Base-by-base conservation (phyloP, 768 basidiomycete species). In the Mycena floridula region DNA sequence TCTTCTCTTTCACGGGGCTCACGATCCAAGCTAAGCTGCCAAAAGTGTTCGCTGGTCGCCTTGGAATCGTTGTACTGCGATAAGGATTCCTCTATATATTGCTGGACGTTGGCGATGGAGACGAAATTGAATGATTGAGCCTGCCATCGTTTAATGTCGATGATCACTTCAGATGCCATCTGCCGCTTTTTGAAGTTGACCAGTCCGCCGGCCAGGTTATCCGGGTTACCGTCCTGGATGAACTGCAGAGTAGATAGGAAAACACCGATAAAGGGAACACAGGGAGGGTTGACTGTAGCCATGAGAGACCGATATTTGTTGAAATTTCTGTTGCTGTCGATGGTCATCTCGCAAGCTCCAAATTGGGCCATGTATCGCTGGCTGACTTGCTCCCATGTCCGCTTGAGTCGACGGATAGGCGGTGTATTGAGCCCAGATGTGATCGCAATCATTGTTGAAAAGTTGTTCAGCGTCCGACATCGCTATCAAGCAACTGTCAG, bases 231-330 rank as follows among this genome's bases (percentile, higher is more conserved):
- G 54, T 97, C 96, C 64, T 96, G 91, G 59, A 96, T 95, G 64
- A 98, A 97, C n/a, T 93, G 94, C 49, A 98, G 71, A 6, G 88
- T 90, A 5, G 95, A 94, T 22, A 99, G 78, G 70, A 95, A 97
- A 44, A 97, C 88, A 94, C 95, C 95, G 45, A 98, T 85, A 66
- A 97, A 98, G 6, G 95, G 95, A 0, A 98, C 92, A 61, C 94
- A 96, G 44, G 95, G 95, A 1, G 93, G 91, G 18, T 85, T 79
- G 26, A 94, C 83, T 26, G 72, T 77, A 13, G 88, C 84, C 54
- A 98, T 79, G 37, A 84, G 77, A 47, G 84, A 79, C 42, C 89
- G 81, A 65, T 97, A 98, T 55, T 89, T 92, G 37, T 78, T 84
- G 66, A 96, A 97, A 56, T 96, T 98, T 69, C 89, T 90, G 61